Conservation (phyloP, 192 early-diverging fungal species). For the Gaertneriomyces semiglobifer region DNA sequence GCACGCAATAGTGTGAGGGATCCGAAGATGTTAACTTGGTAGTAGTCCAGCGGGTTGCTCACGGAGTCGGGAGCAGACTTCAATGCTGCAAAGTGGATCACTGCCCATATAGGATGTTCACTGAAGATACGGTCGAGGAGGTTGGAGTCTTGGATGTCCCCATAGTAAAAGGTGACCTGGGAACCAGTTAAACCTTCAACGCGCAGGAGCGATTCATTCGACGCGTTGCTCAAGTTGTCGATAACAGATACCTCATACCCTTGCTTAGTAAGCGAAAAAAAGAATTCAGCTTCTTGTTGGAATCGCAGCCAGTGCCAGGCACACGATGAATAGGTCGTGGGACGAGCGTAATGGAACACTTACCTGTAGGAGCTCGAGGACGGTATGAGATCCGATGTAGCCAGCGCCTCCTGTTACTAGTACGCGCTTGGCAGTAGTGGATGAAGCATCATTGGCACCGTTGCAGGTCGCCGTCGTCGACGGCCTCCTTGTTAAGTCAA, state of each 20-base stretch:
- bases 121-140: slow-evolving; percentile 63
- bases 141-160: slow-evolving; percentile 61
- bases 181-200: slow-evolving; percentile 60
- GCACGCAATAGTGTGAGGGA: slow-evolving; percentile 69
- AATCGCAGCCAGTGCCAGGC: too few species aligned
- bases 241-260: slow-evolving; percentile 76
- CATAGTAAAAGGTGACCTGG: slow-evolving; percentile 64
- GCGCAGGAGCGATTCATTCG: slow-evolving; percentile 62
- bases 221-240: slow-evolving; percentile 72
- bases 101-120: slow-evolving; percentile 45
- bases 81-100: slow-evolving; percentile 41
- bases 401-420: slow-evolving; percentile 57
- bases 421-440: slow-evolving; percentile 14
- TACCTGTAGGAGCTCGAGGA: slow-evolving; percentile 63
- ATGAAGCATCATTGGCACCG: too few species aligned
- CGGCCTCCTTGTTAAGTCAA: too few species aligned
- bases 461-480: too few species aligned
- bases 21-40: slow-evolving; percentile 80
- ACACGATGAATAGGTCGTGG: neutral
- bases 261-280: slow-evolving; percentile 16
- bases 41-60: slow-evolving; percentile 71
- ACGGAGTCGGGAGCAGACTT: slow-evolving; percentile 84
- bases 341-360: neutral
- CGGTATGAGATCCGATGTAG: slow-evolving; percentile 89
- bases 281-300: too few species aligned